Evolutionary conservation across 2,329 filamentous ascomycete species (phyloP).

Genomic region (Nigrograna mackinnonii): DNA sequence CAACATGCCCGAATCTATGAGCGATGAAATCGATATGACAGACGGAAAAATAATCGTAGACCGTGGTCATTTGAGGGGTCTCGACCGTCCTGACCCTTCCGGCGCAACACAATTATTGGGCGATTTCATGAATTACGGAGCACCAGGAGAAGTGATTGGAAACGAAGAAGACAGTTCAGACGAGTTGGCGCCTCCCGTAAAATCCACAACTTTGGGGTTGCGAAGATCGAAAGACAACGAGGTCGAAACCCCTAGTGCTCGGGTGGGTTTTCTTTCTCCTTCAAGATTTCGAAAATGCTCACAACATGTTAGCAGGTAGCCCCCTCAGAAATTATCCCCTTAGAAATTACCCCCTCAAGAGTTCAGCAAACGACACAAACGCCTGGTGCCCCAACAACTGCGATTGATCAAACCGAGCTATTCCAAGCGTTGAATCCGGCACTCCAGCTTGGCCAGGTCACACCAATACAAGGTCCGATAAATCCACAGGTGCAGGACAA

Average conservation of each 20-base stretch:
- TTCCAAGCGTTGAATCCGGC: background rate
- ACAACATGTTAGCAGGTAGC: too few species aligned
- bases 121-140: constrained; percentile 25
- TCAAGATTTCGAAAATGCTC: too few species aligned
- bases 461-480: too few species aligned
- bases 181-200: constrained; percentile 31
- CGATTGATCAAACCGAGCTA: too few species aligned
- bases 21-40: constrained; percentile 78
- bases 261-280: too few species aligned
- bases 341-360: too few species aligned
- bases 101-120: constrained; percentile 20
- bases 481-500: constrained; percentile 25
- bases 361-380: background rate
- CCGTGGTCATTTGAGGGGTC: constrained; percentile 82
- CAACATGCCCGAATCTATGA: constrained; percentile 78
- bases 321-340: too few species aligned
- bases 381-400: too few species aligned
- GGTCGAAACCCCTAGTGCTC: background rate
- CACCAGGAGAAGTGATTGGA: constrained; percentile 4
- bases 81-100: constrained; percentile 12
- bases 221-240: background rate
- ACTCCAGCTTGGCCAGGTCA: constrained; percentile 1
- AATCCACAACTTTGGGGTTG: background rate
- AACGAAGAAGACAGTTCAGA: constrained; percentile 21
- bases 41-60: constrained; percentile 79